These are phyloP conservation scores for Immersiporthe knoxdaviesiana DNA, from an alignment of 2,329 filamentous ascomycete genomes.

Conservation along the genomic window DNA sequence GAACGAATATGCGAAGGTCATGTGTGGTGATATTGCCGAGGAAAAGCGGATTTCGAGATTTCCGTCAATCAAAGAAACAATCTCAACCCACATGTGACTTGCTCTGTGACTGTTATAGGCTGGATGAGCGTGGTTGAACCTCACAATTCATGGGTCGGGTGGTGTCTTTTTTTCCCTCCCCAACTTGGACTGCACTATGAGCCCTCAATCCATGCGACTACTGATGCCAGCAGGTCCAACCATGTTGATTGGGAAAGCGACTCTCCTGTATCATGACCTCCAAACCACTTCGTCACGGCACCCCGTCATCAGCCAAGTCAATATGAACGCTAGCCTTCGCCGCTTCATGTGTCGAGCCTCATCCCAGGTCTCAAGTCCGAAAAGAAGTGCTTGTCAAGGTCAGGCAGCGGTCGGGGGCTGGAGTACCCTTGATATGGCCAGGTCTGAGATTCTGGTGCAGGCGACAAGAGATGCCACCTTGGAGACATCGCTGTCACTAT, in stretches of 20 bases:
- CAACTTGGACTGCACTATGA: no score
- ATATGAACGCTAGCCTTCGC: not conserved
- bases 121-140: not conserved
- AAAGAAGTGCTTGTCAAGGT: not conserved
- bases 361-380: not conserved
- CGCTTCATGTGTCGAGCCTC: not conserved
- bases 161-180: no score
- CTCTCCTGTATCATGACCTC: not conserved
- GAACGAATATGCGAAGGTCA: constrained; percentile 27
- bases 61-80: constrained; percentile 29
- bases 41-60: constrained; percentile 24
- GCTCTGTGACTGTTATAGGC: not conserved
- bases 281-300: not conserved
- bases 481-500: no score
- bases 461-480: no score
- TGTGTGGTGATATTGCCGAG: constrained; percentile 28
- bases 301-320: not conserved
- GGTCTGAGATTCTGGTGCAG: not conserved
- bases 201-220: no score
- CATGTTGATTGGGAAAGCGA: not conserved
- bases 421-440: not conserved
- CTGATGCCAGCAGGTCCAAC: not conserved
- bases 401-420: not conserved
- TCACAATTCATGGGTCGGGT: not conserved
- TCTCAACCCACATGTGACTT: constrained; percentile 20